Evolutionary conservation across 768 basidiomycete genomes (phyloP).

Genomic region (Daedaleopsis sinensis): DNA sequence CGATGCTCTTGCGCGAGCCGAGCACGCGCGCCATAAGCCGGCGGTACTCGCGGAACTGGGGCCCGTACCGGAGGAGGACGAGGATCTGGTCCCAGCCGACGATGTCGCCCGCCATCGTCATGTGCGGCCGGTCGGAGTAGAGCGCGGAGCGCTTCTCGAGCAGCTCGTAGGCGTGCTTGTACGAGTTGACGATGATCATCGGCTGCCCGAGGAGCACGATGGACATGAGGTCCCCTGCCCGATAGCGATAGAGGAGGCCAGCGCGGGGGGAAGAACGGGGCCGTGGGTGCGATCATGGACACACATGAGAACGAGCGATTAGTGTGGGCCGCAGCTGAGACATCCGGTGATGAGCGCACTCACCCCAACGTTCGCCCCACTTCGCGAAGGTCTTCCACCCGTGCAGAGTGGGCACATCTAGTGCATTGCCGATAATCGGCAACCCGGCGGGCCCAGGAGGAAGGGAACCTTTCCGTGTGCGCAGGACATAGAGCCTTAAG

Average conservation of each 20-base stretch:
- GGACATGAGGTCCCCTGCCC: conserved; percentile 30
- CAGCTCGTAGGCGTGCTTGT: conserved; percentile 28
- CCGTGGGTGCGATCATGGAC: too few relatives aligned
- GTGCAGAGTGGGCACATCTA: conserved; percentile 28
- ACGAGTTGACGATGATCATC: conserved; percentile 32
- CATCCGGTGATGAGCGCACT: background rate
- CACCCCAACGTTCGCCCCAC: conserved; percentile 33
- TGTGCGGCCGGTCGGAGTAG: conserved; percentile 29
- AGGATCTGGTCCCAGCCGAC: conserved; percentile 35
- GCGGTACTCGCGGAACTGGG: conserved; percentile 45
- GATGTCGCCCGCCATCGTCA: conserved; percentile 25
- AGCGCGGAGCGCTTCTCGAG: conserved; percentile 28
- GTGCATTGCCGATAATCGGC: conserved; percentile 30
- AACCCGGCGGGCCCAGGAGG: conserved; percentile 32
- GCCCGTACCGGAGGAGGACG: conserved; percentile 42
- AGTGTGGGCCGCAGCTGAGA: background rate
- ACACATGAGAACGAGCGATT: background rate
- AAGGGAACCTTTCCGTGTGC: conserved; percentile 14
- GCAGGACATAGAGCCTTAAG: background rate
- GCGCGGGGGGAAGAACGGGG: too few relatives aligned
- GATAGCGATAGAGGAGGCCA: too few relatives aligned
- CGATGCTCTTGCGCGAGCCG: conserved; percentile 42
- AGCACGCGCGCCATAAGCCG: conserved; percentile 44
- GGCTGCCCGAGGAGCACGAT: conserved; percentile 29
- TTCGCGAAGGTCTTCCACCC: conserved; percentile 28